A percentile compares a stretch with the other conserved stretches of the same genome.
Conservation (phyloP, 352 stramenopile genomes). For the Poterioochromonas sp. region DNA sequence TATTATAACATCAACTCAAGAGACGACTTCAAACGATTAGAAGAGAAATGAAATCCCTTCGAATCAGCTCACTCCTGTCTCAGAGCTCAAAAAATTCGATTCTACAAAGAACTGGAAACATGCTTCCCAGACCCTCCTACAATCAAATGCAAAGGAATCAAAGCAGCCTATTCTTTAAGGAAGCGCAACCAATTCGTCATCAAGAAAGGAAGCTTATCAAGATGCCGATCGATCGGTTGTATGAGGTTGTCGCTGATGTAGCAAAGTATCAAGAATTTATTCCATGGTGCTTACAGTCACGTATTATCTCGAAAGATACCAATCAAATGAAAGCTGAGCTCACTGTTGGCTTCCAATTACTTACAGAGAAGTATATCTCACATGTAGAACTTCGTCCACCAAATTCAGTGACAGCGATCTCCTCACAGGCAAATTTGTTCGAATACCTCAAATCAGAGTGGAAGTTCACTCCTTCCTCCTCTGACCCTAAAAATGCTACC, state of each 20-base stretch:
- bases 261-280: constrained; percentile 1
- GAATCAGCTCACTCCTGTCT: too few relatives aligned
- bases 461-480: background rate
- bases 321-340: background rate
- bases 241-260: constrained; percentile 10
- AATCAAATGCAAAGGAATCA: too few relatives aligned
- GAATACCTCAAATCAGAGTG: background rate
- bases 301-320: background rate
- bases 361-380: constrained; percentile 7
- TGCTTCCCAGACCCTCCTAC: too few relatives aligned
- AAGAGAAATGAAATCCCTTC: too few relatives aligned
- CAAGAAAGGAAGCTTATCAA: background rate
- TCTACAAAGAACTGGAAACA: too few relatives aligned
- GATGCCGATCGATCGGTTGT: background rate
- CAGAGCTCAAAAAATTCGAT: too few relatives aligned
- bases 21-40: too few relatives aligned
- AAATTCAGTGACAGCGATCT: background rate
- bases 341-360: background rate
- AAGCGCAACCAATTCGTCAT: too few relatives aligned
- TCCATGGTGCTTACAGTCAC: background rate
- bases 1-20: too few relatives aligned
- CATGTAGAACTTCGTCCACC: background rate
- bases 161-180: too few relatives aligned
- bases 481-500: background rate
- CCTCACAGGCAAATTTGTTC: background rate